phyloP scores from a whole-genome alignment of 805 yeast genomes.

The Starmerella sp. region DNA sequence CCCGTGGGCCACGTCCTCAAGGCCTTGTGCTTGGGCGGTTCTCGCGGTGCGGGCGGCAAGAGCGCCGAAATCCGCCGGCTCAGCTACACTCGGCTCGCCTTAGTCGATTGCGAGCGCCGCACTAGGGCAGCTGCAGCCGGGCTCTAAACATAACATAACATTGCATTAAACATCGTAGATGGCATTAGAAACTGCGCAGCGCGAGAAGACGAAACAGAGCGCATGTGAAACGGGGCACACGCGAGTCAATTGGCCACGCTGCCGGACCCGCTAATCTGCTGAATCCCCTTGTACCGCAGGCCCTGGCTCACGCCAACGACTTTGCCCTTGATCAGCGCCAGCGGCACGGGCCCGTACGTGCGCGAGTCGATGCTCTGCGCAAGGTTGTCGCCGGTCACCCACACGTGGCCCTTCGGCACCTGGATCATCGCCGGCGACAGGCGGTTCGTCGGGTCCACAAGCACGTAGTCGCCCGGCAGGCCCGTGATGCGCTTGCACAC shows the following conservation, averaged over 20 bases:
- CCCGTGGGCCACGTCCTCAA: no score
- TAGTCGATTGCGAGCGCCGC: no score
- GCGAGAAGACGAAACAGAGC: no score
- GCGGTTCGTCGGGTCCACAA: constrained; percentile 52
- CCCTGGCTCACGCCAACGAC: constrained; percentile 30
- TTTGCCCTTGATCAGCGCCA: constrained; percentile 80
- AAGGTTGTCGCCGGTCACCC: constrained; percentile 95
- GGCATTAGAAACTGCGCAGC: no score
- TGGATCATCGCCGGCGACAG: constrained; percentile 44
- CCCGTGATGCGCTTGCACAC: constrained; percentile 93
- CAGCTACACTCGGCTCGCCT: no score
- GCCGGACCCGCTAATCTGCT: neutral
- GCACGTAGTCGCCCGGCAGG: constrained; percentile 83
- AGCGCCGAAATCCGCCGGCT: no score
- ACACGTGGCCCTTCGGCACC: constrained; percentile 90
- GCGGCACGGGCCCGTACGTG: constrained; percentile 77
- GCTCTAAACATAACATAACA: no score
- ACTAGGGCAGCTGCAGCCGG: no score
- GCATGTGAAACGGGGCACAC: no score
- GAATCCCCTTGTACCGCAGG: neutral
- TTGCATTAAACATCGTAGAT: no score
- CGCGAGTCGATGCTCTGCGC: constrained; percentile 82
- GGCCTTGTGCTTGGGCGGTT: no score
- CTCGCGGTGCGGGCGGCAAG: no score
- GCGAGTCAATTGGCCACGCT: neutral